These are phyloP conservation scores for Eucalyptus sp. DNA, from an alignment of 345 rosid genomes.

Conservation along the genomic window DNA sequence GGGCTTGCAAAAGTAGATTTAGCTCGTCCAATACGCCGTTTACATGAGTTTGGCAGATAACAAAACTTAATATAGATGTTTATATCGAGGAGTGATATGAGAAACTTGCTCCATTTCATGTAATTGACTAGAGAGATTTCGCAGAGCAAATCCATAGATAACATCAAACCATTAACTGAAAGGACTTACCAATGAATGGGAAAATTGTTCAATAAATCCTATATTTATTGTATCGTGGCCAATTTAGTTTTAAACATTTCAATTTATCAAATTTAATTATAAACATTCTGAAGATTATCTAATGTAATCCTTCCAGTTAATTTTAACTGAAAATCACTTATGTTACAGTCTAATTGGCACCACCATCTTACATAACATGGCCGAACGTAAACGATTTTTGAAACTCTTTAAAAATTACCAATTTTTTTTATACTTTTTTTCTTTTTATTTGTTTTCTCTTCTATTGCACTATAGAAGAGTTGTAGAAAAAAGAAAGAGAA, in stretches of 20 bases:
- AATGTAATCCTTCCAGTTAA: rapidly evolving
- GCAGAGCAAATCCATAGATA: background rate
- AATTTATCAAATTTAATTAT: background rate
- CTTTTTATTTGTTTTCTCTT: background rate
- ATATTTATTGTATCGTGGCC: rapidly evolving
- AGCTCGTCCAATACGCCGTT: background rate
- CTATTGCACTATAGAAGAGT: no score
- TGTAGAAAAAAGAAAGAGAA: background rate
- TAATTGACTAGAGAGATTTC: background rate
- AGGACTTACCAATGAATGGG: background rate
- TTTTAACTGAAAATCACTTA: rapidly evolving
- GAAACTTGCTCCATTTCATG: background rate
- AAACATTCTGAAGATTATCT: rapidly evolving
- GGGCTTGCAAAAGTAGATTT: background rate
- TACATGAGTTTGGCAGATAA: background rate
- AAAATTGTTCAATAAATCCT: background rate
- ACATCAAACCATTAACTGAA: background rate
- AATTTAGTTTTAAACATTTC: background rate
- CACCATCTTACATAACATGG: rapidly evolving
- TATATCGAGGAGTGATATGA: background rate
- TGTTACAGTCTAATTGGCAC: rapidly evolving
- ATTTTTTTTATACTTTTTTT: background rate
- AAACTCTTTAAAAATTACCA: background rate
- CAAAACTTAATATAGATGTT: background rate
- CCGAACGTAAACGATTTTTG: rapidly evolving